phyloP scores from a whole-genome alignment of 352 stramenopile species.

The Bremia lactucae region DNA sequence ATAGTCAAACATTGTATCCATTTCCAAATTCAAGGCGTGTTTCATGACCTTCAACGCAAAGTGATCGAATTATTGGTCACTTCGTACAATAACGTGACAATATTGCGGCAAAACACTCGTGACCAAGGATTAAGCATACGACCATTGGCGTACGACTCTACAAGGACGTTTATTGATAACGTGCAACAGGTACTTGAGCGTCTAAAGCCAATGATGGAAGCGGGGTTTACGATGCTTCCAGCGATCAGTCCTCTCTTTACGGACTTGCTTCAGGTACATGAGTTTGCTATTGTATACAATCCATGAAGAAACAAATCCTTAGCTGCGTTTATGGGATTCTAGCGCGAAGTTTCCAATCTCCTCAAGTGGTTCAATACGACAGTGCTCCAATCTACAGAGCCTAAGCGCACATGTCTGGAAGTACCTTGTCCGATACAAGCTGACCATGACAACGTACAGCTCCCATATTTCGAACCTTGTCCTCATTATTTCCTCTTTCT shows the following conservation, averaged over 20 bases:
- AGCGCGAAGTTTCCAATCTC: slow-evolving; percentile 72
- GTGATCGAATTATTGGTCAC: slow-evolving; percentile 53
- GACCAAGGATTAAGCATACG: slow-evolving; percentile 33
- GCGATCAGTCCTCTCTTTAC: slow-evolving; percentile 72
- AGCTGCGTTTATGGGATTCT: not conserved
- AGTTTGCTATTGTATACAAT: not conserved
- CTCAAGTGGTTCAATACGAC: slow-evolving; percentile 71
- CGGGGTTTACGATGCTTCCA: slow-evolving; percentile 42
- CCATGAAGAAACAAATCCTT: no score
- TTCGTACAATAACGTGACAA: slow-evolving; percentile 37
- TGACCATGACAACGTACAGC: slow-evolving; percentile 8
- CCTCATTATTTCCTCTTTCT: slow-evolving; percentile 64
- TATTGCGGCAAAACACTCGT: slow-evolving; percentile 21
- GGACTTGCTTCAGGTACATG: slow-evolving; percentile 56
- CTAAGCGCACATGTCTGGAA: slow-evolving; percentile 41
- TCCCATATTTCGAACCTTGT: slow-evolving; percentile 54
- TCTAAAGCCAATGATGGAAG: slow-evolving; percentile 70
- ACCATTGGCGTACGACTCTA: slow-evolving; percentile 43
- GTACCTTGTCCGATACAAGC: not conserved
- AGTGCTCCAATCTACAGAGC: slow-evolving; percentile 57
- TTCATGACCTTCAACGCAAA: slow-evolving; percentile 43
- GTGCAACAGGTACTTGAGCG: slow-evolving; percentile 72
- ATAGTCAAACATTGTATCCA: slow-evolving; percentile 57
- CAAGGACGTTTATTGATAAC: slow-evolving; percentile 47
- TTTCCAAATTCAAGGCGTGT: slow-evolving; percentile 71